A percentile compares a stretch with the other conserved stretches of the same genome.
Evolutionary conservation across 768 basidiomycete species (phyloP).

Genomic region (Hygrocybe punicea): DNA sequence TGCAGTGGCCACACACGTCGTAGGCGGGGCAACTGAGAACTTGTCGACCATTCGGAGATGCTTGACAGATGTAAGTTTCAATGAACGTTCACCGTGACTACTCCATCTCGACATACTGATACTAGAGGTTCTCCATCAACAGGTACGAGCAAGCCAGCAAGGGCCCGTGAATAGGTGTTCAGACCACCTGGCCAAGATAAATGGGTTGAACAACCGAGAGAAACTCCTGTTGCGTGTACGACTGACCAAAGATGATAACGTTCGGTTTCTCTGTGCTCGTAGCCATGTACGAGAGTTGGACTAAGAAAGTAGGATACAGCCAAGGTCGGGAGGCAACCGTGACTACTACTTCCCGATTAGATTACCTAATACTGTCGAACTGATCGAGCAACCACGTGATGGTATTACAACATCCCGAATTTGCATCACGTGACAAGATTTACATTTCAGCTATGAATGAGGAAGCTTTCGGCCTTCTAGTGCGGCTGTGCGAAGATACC

Average conservation of each 20-base stretch:
- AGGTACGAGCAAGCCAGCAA: slow-evolving; percentile 67
- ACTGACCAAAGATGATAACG: slow-evolving; percentile 75
- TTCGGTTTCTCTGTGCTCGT: slow-evolving; percentile 45
- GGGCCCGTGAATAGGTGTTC: slow-evolving; percentile 72
- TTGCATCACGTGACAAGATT: too few species aligned
- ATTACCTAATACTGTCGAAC: too few species aligned
- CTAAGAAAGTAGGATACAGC: background rate
- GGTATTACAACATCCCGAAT: too few species aligned
- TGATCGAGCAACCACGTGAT: too few species aligned
- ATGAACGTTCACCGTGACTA: slow-evolving; percentile 14
- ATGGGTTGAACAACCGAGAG: background rate
- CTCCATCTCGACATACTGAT: slow-evolving; percentile 51
- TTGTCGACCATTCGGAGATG: slow-evolving; percentile 72
- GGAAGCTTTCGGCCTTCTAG: background rate
- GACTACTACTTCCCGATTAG: too few species aligned
- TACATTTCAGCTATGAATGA: background rate
- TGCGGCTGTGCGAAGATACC: slow-evolving; percentile 40
- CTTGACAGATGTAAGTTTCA: slow-evolving; percentile 34
- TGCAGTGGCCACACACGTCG: slow-evolving; percentile 48
- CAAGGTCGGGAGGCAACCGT: too few species aligned
- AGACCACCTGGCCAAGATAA: slow-evolving; percentile 57
- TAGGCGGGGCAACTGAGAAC: slow-evolving; percentile 68
- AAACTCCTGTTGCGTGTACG: background rate
- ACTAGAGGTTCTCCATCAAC: slow-evolving; percentile 65
- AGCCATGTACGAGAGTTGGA: slow-evolving; percentile 27